phyloP scores from a whole-genome alignment of 306 rosid genomes.

The Ziziphus jujuba region DNA sequence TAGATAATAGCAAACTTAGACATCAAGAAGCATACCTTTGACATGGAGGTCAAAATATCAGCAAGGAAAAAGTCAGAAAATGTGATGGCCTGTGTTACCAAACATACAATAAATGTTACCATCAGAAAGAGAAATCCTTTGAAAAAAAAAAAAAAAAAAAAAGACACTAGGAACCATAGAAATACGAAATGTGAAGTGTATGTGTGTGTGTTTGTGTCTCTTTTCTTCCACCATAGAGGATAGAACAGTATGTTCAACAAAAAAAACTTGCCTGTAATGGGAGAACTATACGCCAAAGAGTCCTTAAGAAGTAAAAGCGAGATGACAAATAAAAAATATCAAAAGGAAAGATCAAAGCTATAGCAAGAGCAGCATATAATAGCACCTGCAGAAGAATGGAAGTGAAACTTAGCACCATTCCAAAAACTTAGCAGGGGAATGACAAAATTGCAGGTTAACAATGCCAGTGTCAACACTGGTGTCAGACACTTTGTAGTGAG shows the following conservation, averaged over 20 bases:
- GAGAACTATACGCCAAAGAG: conserved; percentile 86
- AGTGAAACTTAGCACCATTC: conserved; percentile 35
- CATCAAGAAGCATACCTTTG: conserved; percentile 61
- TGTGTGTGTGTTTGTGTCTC: neutral
- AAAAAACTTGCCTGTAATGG: conserved; percentile 86
- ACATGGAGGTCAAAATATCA: conserved; percentile 96
- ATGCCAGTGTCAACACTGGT: neutral
- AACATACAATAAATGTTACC: conserved; percentile 30
- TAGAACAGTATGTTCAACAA: neutral
- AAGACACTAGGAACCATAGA: neutral
- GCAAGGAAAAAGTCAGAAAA: conserved; percentile 93
- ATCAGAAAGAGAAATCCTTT: neutral
- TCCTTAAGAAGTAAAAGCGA: conserved; percentile 84
- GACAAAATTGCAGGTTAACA: conserved; percentile 15
- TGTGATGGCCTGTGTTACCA: conserved; percentile 77
- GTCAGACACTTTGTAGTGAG: neutral
- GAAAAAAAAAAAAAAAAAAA: neutral
- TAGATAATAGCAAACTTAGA: conserved; percentile 17
- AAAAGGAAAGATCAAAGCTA: conserved; percentile 88
- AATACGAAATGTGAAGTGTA: neutral
- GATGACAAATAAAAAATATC: conserved; percentile 91
- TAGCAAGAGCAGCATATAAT: conserved; percentile 71
- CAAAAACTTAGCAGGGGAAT: conserved; percentile 26
- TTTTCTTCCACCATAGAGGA: neutral
- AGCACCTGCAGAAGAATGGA: conserved; percentile 74